These are phyloP conservation scores for Erucastrum elatum DNA, from an alignment of 345 rosid genomes.

Conservation along the genomic window DNA sequence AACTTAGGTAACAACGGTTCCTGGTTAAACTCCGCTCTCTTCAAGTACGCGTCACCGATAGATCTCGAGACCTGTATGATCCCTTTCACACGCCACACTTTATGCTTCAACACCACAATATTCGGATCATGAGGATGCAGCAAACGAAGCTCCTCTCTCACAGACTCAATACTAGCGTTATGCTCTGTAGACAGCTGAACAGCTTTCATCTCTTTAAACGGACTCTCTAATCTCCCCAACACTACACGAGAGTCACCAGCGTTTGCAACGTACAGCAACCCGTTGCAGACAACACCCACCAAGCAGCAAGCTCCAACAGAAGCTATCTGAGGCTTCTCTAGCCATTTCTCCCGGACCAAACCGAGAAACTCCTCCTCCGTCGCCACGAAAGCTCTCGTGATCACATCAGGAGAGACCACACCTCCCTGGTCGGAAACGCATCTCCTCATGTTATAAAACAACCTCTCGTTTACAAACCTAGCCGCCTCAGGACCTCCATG, in stretches of 20 bases:
- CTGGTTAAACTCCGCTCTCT: constrained; percentile 79
- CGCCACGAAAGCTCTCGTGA: constrained; percentile 74
- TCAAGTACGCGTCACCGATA: constrained; percentile 93
- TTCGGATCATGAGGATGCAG: constrained; percentile 97
- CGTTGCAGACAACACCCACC: constrained; percentile 82
- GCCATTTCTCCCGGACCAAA: constrained; percentile 70
- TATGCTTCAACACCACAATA: constrained; percentile 85
- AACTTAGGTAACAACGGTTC: constrained; percentile 83
- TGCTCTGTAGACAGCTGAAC: constrained; percentile 87
- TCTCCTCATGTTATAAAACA: constrained; percentile 65
- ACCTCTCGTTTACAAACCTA: constrained; percentile 68
- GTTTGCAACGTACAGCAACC: constrained; percentile 78
- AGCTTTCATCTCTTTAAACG: constrained; percentile 66
- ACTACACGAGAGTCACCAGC: constrained; percentile 97
- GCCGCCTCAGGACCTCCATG: constrained; percentile 99
- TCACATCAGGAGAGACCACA: constrained; percentile 80
- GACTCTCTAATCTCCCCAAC: constrained; percentile 61
- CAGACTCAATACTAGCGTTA: constrained; percentile 80
- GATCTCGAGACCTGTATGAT: constrained; percentile 95
- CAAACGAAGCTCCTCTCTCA: constrained; percentile 81
- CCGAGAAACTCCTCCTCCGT: constrained; percentile 92
- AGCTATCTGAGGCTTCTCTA: constrained; percentile 73
- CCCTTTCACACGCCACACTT: constrained; percentile 99
- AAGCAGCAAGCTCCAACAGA: constrained; percentile 93
- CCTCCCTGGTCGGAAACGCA: constrained; percentile 65